Base-by-base conservation (phyloP, 495 filamentous ascomycete genomes). In the Thozetella sp. region DNA sequence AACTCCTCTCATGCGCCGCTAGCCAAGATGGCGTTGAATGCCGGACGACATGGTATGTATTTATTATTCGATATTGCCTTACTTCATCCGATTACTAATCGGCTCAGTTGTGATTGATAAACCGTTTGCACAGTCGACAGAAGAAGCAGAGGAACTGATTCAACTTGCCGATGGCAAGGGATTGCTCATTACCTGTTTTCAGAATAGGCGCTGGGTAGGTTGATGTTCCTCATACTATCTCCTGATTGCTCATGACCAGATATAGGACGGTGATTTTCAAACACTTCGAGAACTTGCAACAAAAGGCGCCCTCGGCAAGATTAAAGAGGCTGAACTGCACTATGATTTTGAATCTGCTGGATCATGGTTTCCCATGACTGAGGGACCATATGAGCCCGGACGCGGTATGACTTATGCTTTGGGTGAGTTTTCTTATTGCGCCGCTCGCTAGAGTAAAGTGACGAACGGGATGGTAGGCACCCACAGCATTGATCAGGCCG, bases 201-300 rank as follows among this genome's bases (percentile, higher is more conserved):
- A 92, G 65, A 92, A 70, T 72, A 54, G 22, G 58, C 9, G 43
- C 12, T 48, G 43, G 43, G 43, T 48, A 48, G 12, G n/a, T n/a
- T 10, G 11, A 11, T 48, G 4, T 48, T n/a, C n/a, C 43, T 11
- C 52, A 2, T 13, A 17, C 30, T 19, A 17, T 0, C 25, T 24
- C 22, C 11, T 53, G 51, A 11, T 3, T 25, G 1, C 27, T 4
- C 2, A 13, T 11, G 67, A 92, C 71, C 85, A 89, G n/a, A 80
- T 90, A 59, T 90, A 77, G 60, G 90, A 93, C 68, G 80, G 86
- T 60, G 90, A 93, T 73, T 93, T 89, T 76, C 80, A 84, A 37
- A 90, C 87, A 22, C 75, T 92, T 22, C 81, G 79, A 19, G 73
- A 84, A 53, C 75, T 89, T 0, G 64, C 90, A 54, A 54, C 54